These are phyloP conservation scores for Botryobasidium botryosum DNA, from an alignment of 768 basidiomycete species.

Conservation along the genomic window DNA sequence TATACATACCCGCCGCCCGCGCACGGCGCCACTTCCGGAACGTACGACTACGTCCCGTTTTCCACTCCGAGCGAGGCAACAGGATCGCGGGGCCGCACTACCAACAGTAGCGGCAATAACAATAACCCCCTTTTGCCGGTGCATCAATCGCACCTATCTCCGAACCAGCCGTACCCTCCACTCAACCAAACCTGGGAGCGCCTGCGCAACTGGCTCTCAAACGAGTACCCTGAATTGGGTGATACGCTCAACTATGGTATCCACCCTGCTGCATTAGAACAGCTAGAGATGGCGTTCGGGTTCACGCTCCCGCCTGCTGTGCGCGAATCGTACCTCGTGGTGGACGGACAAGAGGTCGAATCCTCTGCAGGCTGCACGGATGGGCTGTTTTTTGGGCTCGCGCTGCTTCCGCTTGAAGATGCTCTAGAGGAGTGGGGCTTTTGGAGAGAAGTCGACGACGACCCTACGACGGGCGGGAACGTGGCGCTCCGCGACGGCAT, in stretches of 20 bases:
- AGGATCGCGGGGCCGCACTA: conserved; percentile 16
- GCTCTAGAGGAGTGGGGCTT: conserved; percentile 92
- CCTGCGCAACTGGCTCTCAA: conserved; percentile 60
- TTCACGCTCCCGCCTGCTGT: conserved; percentile 68
- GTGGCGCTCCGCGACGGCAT: conserved; percentile 50
- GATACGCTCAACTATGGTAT: conserved; percentile 93
- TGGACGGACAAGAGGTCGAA: conserved; percentile 90
- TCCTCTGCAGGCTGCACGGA: conserved; percentile 74
- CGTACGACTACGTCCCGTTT: conserved; percentile 6
- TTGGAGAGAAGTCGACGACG: conserved; percentile 87
- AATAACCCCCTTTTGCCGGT: conserved; percentile 42
- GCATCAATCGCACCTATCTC: conserved; percentile 32
- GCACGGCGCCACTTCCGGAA: conserved; percentile 35
- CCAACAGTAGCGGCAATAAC: conserved; percentile 8
- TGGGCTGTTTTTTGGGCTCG: conserved; percentile 90
- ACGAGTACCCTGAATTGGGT: conserved; percentile 84
- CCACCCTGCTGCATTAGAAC: conserved; percentile 56
- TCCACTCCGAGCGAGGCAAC: conserved; percentile 1
- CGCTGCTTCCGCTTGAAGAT: conserved; percentile 81
- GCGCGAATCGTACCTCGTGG: conserved; percentile 75
- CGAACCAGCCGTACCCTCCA: conserved; percentile 45
- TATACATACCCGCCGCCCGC: conserved; percentile 55
- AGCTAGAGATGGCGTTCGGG: conserved; percentile 73
- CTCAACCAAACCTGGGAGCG: conserved; percentile 72
- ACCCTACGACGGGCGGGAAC: conserved; percentile 74